Conservation (phyloP, 2,329 filamentous ascomycete genomes). For the Teratosphaeria pseudoeucalypti region DNA sequence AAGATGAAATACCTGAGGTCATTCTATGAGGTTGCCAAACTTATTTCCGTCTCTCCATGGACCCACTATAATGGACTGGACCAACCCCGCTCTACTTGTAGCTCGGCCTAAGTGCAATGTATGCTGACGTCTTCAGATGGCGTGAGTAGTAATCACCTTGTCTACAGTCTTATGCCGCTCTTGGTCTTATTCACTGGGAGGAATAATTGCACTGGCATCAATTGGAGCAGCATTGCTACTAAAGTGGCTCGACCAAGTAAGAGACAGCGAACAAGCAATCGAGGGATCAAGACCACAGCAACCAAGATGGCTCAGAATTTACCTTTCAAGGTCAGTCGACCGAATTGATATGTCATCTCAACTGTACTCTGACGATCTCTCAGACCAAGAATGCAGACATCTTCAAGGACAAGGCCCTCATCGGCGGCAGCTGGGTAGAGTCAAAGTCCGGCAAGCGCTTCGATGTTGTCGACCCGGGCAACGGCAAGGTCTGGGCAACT, state of each 20-base stretch:
- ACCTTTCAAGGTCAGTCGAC: constrained; percentile 33
- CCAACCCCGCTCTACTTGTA: neutral
- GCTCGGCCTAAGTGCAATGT: neutral
- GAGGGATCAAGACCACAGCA: neutral
- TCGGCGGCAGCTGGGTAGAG: constrained; percentile 46
- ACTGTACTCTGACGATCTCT: neutral
- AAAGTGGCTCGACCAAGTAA: constrained; percentile 12
- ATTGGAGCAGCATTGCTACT: neutral
- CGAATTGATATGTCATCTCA: neutral
- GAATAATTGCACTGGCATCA: neutral
- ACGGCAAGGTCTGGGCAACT: constrained; percentile 38
- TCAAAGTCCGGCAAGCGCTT: constrained; percentile 48
- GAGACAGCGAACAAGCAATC: constrained; percentile 5
- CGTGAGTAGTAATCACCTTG: neutral
- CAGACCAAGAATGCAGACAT: constrained; percentile 45
- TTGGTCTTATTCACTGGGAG: neutral
- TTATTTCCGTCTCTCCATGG: neutral
- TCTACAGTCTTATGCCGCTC: neutral
- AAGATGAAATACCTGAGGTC: neutral
- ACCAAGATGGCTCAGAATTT: constrained; percentile 25
- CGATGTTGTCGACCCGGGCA: constrained; percentile 45
- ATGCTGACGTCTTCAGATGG: neutral
- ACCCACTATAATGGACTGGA: neutral
- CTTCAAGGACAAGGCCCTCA: constrained; percentile 44
- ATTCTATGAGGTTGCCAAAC: neutral